Evolutionary conservation across 2,329 filamentous ascomycete genomes (phyloP).

Genomic region (Talaromyces sp.): DNA sequence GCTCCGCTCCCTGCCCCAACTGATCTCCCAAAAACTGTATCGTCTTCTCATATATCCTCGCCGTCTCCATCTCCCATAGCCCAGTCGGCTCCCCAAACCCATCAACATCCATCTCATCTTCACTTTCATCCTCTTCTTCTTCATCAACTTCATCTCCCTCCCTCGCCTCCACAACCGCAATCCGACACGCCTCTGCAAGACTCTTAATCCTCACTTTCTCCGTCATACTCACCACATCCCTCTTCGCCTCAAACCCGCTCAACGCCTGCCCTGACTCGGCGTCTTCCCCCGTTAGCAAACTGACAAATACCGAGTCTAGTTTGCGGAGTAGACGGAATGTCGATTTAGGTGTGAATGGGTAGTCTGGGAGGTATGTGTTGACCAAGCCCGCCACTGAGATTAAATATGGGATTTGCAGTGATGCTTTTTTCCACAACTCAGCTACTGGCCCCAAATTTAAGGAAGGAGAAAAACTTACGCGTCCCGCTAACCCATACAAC

Average conservation of each 20-base stretch:
- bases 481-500: slow-evolving; percentile 83
- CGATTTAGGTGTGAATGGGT: slow-evolving; percentile 60
- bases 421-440: slow-evolving; percentile 44
- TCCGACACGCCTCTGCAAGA: slow-evolving; percentile 68
- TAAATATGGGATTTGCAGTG: slow-evolving; percentile 76
- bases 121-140: slow-evolving; percentile 26
- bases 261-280: slow-evolving; percentile 58
- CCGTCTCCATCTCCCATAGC: slow-evolving; percentile 61
- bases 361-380: slow-evolving; percentile 65
- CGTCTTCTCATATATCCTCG: slow-evolving; percentile 72
- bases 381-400: slow-evolving; percentile 70
- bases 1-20: slow-evolving; percentile 42
- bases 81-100: slow-evolving; percentile 18
- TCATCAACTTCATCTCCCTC: slow-evolving; percentile 42
- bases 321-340: slow-evolving; percentile 70
- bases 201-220: slow-evolving; percentile 86
- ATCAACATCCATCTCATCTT: slow-evolving; percentile 43
- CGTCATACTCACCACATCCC: slow-evolving; percentile 57
- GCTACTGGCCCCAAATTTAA: background rate
- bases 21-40: slow-evolving; percentile 67
- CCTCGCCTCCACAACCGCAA: slow-evolving; percentile 61
- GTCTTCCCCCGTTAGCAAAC: slow-evolving; percentile 63
- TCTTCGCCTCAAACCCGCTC: slow-evolving; percentile 62
- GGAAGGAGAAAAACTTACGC: slow-evolving; percentile 50
- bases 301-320: slow-evolving; percentile 77